Base-by-base conservation (phyloP, 179 eudicot genomes). In the Pouteria campechiana region DNA sequence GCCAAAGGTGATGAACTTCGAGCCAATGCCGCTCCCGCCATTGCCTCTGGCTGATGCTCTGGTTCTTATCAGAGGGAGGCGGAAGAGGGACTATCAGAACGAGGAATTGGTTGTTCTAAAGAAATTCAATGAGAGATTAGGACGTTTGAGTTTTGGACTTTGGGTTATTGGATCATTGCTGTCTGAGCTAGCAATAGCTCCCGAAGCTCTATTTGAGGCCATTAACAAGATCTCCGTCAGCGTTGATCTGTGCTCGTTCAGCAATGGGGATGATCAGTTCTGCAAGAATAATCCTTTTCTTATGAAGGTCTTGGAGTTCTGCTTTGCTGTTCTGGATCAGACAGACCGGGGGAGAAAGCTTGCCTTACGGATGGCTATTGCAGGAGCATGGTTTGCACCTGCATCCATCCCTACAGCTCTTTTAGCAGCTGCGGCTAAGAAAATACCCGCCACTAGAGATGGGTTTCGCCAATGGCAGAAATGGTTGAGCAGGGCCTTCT, bases 321-420 rank as follows among this genome's bases (percentile, higher is more conserved):
- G 93, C 55, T 48, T 55, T 27, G 73, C 77, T 4, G 54, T 81
- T 17, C 64, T 85, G 63, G 77, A 78, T 44, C 75, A 75, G 63
- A 57, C 68, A 6, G 67, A 60, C 4, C 65, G 63, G 34, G 66
- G 61, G 17, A 61, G 57, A 46, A 71, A 71, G 47, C 60, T 76
- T 9, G 78, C 85, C 36, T 71, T 72, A 18, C 75, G 63, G 22
- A 82, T 82, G 86, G 73, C 82, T 54, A 74, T 69, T 2, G 85
- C 67, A 8, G 85, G 89, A 37, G 75, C 85, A 46, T 86, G 96
- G 93, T 72, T 76, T 49, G 82, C 96, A 34, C 85, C 96, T 11
- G 45, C 82, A 34, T 93, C 89, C 4, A 50, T 79, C 52, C 68
- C 93, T 18, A 73, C 73, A 17, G 63, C 24, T 74, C 52, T 79